Conservation (phyloP, 306 rosid species). For the Inga laurina region DNA sequence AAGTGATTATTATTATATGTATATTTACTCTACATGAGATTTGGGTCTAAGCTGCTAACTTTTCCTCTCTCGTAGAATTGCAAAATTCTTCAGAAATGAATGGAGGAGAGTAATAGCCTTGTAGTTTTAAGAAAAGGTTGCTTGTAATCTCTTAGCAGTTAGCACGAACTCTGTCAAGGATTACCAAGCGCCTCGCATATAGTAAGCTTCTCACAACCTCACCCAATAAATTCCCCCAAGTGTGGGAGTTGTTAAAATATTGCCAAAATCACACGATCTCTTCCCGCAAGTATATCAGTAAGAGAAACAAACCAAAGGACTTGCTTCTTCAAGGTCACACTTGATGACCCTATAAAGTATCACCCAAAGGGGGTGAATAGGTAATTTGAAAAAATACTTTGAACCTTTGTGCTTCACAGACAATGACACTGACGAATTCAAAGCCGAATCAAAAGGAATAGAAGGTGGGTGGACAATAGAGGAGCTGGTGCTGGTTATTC, state of each 20-base stretch:
- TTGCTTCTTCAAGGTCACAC: conserved; percentile 41
- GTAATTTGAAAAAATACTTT: not conserved
- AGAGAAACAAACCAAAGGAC: conserved; percentile 50
- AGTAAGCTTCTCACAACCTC: no score
- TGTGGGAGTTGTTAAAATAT: not conserved
- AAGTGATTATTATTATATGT: no score
- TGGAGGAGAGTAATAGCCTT: not conserved
- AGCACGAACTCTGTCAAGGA: not conserved
- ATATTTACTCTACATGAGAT: not conserved
- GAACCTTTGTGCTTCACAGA: not conserved
- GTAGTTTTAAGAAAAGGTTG: not conserved
- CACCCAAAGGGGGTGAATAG: not conserved
- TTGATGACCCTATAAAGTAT: conserved; percentile 38
- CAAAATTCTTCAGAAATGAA: conserved; percentile 27
- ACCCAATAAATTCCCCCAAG: no score
- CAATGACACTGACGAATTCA: no score
- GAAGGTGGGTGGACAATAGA: no score
- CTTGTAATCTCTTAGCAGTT: not conserved
- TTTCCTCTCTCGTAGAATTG: not conserved
- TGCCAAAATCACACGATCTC: conserved; percentile 47
- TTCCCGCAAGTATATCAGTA: conserved; percentile 47
- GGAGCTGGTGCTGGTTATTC: no score
- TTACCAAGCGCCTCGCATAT: no score
- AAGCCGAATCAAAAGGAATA: not conserved
- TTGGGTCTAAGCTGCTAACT: conserved; percentile 3